Evolutionary conservation across 768 basidiomycete species (phyloP).

Genomic region (Tulasnella sp.): DNA sequence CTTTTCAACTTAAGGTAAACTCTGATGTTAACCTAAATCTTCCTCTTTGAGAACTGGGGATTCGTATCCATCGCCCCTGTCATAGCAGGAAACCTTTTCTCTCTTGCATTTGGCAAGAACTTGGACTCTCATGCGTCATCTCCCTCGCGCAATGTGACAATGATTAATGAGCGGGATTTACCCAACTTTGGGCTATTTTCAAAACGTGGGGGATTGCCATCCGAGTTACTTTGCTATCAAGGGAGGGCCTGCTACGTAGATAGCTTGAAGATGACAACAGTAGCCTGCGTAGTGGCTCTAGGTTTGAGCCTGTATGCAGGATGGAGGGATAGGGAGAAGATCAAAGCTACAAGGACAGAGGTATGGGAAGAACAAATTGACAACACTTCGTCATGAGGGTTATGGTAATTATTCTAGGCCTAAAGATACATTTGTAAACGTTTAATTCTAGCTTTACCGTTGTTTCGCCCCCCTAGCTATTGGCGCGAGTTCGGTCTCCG

Average conservation of each 20-base stretch:
- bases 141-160: neutral
- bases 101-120: constrained; percentile 68
- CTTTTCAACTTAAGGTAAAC: neutral
- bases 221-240: constrained; percentile 15
- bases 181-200: neutral
- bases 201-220: constrained; percentile 12
- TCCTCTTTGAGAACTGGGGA: constrained; percentile 63
- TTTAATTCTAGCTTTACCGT: too few species aligned
- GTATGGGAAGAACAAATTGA: too few species aligned
- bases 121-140: constrained; percentile 51
- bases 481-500: too few species aligned
- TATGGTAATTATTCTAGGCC: too few species aligned
- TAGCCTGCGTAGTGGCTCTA: constrained; percentile 16
- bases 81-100: constrained; percentile 70
- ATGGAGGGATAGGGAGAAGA: constrained; percentile 6
- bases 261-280: constrained; percentile 17
- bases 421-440: too few species aligned
- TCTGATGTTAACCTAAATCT: neutral
- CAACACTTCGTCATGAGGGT: too few species aligned
- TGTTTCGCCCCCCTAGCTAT: too few species aligned
- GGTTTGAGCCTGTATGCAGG: constrained; percentile 13
- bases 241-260: constrained; percentile 17
- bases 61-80: constrained; percentile 56
- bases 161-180: too few species aligned
- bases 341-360: too few species aligned